Evolutionary conservation across 2,329 filamentous ascomycete genomes (phyloP).

Genomic region (Sordariomycetes sp.): DNA sequence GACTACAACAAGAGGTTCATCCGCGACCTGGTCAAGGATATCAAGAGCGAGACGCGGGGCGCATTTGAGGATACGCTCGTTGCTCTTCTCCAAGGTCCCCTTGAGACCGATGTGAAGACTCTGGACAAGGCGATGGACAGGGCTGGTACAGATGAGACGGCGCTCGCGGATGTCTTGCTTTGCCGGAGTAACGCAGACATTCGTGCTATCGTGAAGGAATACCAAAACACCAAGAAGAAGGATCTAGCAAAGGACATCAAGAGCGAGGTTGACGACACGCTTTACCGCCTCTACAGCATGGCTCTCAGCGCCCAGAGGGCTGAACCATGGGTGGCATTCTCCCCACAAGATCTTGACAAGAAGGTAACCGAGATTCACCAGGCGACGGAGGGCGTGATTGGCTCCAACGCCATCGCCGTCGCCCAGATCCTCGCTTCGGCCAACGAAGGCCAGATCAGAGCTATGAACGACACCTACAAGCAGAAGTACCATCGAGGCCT

Average conservation of each 20-base stretch:
- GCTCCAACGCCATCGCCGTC: constrained; percentile 18
- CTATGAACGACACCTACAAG: constrained; percentile 17
- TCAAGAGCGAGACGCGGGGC: constrained; percentile 21
- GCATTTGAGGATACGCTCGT: constrained; percentile 18
- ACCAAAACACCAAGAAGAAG: constrained; percentile 14
- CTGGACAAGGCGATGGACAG: constrained; percentile 19
- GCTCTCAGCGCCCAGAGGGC: constrained; percentile 15
- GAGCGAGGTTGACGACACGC: constrained; percentile 18
- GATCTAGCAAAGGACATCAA: constrained; percentile 20
- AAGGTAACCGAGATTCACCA: constrained; percentile 22
- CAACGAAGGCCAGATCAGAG: constrained; percentile 20
- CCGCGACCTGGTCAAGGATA: constrained; percentile 20
- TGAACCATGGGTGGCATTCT: constrained; percentile 16
- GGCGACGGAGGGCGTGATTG: constrained; percentile 19
- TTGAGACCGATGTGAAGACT: constrained; percentile 19
- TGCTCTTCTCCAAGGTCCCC: constrained; percentile 18
- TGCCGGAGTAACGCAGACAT: constrained; percentile 26
- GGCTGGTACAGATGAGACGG: constrained; percentile 21
- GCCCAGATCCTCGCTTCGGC: constrained; percentile 19
- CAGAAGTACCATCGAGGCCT: constrained; percentile 22
- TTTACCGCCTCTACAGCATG: constrained; percentile 24
- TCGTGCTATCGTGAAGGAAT: constrained; percentile 19
- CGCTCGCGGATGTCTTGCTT: constrained; percentile 22
- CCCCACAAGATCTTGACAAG: constrained; percentile 18
- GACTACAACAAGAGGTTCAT: constrained; percentile 23